Evolutionary conservation across 2,329 filamentous ascomycete genomes (phyloP), one percentile per base, ranked within the genome.

Genomic region (Colletotrichum navitas): DNA sequence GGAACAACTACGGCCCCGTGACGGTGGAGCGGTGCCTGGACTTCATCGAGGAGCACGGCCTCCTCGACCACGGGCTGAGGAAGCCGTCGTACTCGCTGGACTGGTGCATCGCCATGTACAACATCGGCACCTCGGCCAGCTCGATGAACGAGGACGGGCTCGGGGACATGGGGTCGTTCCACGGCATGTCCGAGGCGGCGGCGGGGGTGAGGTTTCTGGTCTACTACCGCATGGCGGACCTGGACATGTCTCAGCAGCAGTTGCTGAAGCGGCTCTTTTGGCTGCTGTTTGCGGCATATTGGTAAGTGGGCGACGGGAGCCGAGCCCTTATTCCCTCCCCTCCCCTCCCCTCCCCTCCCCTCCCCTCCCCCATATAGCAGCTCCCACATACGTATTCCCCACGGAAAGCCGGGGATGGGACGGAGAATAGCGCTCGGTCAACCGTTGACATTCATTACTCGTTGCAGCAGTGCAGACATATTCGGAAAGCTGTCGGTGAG

Each of bases 51-150:
- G 64, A 76, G 5, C 72, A 79, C 29, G 65, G 75, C 2, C 68
- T 81, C 12, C 71, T 80, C 0, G 58, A 73, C 8, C 73, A 71
- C 12, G 66, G 67, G 12, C 39, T 72, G 16, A 34, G 68, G 32
- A 62, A 55, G 34, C 68, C 75, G 0, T 55, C 66, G 0, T 81
- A 79, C 56, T 77, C 76, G 2, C 66, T 82, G 0, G 80, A 82
- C 56, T 81, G 79, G 74, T 81, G 80, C 70, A 76, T 80, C 24
- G 77, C 80, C 29, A 78, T 80, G 74, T 82, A 82, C 63, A 80
- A 82, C 45, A 66, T 82, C 5, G 77, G 78, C 3, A 75, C 68
- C 1, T 76, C 80, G 0, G 69, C 77, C 8, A 39, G 43, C 8
- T 64, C 74, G 41, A 52, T 75, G 47, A 61, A 68, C 49, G 74